Conservation (phyloP, 2,329 filamentous ascomycete species). For the Magnaporthiopsis rhizophila region DNA sequence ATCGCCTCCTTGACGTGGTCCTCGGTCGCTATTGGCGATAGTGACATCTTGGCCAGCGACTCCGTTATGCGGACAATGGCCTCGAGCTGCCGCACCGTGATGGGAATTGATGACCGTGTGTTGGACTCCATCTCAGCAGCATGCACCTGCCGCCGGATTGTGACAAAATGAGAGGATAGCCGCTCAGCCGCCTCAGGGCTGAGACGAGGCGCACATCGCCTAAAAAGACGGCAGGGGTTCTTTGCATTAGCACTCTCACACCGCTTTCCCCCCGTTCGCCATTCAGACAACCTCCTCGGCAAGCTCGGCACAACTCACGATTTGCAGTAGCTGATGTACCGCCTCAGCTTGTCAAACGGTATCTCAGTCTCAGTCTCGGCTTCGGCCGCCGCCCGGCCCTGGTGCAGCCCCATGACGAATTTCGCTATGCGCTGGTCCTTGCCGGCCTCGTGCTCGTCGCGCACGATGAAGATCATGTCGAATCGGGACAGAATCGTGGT, state of each 20-base stretch:
- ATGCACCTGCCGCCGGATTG: conserved; percentile 89
- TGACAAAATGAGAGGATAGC: conserved; percentile 93
- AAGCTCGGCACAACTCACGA: conserved; percentile 50
- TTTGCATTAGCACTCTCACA: not conserved
- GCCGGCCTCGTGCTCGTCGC: conserved; percentile 82
- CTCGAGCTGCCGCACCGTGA: conserved; percentile 94
- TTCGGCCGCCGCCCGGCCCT: conserved; percentile 77
- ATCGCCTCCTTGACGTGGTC: conserved; percentile 96
- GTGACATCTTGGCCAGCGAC: conserved; percentile 81
- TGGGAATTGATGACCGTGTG: conserved; percentile 85
- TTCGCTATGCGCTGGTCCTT: conserved; percentile 91
- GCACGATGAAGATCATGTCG: conserved; percentile 99
- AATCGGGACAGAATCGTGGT: conserved; percentile 97
- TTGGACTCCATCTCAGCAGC: conserved; percentile 85
- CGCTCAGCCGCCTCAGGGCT: conserved; percentile 90
- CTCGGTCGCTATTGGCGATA: conserved; percentile 81
- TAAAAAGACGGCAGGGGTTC: conserved; percentile 25
- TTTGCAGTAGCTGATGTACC: conserved; percentile 96
- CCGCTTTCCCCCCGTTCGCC: not conserved
- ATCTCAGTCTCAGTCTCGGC: conserved; percentile 83
- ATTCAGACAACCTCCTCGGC: no score
- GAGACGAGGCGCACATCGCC: conserved; percentile 84
- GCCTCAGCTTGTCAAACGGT: conserved; percentile 91
- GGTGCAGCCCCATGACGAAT: conserved; percentile 96
- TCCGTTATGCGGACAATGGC: conserved; percentile 97